These are phyloP conservation scores for Rubia balearica DNA, from an alignment of 305 asterid genomes.

Conservation along the genomic window DNA sequence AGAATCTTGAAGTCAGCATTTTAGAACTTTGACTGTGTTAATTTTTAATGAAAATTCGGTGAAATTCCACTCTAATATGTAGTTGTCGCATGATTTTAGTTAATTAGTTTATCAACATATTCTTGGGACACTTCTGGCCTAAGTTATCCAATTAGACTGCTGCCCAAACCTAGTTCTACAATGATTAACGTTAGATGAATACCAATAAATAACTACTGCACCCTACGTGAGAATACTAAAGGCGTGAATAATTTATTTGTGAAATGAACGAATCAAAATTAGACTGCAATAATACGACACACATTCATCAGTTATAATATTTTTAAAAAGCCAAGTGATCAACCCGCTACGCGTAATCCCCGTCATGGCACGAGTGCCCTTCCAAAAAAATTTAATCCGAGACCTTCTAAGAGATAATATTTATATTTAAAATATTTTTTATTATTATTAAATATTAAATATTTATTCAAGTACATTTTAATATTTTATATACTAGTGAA, in stretches of 20 bases:
- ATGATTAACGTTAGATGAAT: background rate
- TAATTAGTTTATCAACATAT: constrained; percentile 16
- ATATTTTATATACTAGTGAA: too few species aligned
- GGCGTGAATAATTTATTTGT: background rate
- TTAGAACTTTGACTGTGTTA: constrained; percentile 7
- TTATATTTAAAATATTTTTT: too few species aligned
- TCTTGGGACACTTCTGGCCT: constrained; percentile 7
- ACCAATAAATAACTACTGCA: background rate
- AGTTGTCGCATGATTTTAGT: constrained; percentile 24
- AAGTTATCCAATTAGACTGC: background rate
- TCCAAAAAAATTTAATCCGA: too few species aligned
- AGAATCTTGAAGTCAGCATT: constrained; percentile 13
- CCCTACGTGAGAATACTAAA: background rate
- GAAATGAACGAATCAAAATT: background rate
- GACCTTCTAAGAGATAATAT: too few species aligned
- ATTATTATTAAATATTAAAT: too few species aligned
- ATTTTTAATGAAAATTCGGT: constrained; percentile 28
- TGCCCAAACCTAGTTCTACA: background rate
- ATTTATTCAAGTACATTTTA: too few species aligned
- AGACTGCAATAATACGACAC: background rate
- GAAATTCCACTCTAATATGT: constrained; percentile 22
- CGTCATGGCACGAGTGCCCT: too few species aligned
- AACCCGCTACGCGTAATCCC: too few species aligned
- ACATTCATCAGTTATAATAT: background rate
- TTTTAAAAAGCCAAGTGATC: too few species aligned